phyloP scores from a whole-genome alignment of 192 early-diverging fungal genomes.

The Coemansia sp. region DNA sequence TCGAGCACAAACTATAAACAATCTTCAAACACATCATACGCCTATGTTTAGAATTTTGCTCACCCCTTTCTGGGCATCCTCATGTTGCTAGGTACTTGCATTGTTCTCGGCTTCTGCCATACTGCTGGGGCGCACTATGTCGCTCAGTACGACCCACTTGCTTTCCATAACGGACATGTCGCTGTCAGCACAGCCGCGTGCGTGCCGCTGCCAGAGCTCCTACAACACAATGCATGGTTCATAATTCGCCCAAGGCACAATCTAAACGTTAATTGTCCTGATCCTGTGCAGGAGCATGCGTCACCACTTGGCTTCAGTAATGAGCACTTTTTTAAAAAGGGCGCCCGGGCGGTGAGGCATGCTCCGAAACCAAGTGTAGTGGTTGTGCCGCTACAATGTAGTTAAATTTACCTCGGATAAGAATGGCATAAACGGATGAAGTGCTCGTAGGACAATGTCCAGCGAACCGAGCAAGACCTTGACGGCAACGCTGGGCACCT shows the following conservation, averaged over 20 bases:
- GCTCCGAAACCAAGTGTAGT: not conserved
- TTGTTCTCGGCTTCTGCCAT: slow-evolving; percentile 41
- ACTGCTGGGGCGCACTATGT: slow-evolving; percentile 14
- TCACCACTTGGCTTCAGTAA: not conserved
- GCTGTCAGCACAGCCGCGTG: slow-evolving; percentile 18
- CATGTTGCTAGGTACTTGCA: slow-evolving; percentile 22
- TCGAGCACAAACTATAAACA: slow-evolving; percentile 43
- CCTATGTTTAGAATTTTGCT: not conserved
- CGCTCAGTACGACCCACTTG: slow-evolving; percentile 20
- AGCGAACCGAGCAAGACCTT: slow-evolving; percentile 45
- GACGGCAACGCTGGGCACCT: slow-evolving; percentile 36
- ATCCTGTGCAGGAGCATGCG: slow-evolving; percentile 2
- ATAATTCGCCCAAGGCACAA: not conserved
- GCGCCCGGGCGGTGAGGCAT: not conserved
- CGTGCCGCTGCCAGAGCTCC: slow-evolving; percentile 56
- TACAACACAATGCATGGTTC: slow-evolving; percentile 15
- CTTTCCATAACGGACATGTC: slow-evolving; percentile 51
- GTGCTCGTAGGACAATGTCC: slow-evolving; percentile 65
- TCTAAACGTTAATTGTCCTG: slow-evolving; percentile 1
- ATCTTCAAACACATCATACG: not conserved
- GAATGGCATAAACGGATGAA: slow-evolving; percentile 99
- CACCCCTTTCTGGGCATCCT: not conserved
- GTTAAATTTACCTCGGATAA: slow-evolving; percentile 75
- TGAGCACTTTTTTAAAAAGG: not conserved
- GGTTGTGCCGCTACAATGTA: slow-evolving; percentile 6